Percentiles rank a stretch among this genome's conserved stretches.
phyloP scores from a whole-genome alignment of 2,329 filamentous ascomycete species.

The Ophiostoma sp. region DNA sequence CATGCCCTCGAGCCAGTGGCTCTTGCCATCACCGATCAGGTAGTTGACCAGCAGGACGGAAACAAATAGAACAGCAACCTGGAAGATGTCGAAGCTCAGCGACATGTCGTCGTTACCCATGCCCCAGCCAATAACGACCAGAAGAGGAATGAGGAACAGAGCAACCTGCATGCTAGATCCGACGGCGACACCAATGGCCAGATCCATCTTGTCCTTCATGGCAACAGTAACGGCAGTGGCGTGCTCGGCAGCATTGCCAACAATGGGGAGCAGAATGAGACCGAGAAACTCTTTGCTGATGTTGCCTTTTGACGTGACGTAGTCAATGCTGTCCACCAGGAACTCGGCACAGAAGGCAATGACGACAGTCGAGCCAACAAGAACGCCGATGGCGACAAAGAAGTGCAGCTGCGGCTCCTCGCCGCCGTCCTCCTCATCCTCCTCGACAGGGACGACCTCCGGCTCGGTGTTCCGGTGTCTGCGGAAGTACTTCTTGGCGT shows the following conservation, averaged over 20 bases:
- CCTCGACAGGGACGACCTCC: conserved; percentile 27
- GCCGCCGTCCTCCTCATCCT: conserved; percentile 61
- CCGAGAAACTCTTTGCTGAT: conserved; percentile 69
- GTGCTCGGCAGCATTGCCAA: conserved; percentile 76
- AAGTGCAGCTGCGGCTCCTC: conserved; percentile 72
- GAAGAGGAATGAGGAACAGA: conserved; percentile 69
- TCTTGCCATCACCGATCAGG: conserved; percentile 74
- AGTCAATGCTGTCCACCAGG: conserved; percentile 64
- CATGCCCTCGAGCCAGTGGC: conserved; percentile 74
- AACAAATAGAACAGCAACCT: conserved; percentile 79
- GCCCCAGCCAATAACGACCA: conserved; percentile 74
- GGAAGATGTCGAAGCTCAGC: conserved; percentile 81
- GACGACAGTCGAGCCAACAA: conserved; percentile 67
- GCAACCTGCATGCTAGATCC: conserved; percentile 77
- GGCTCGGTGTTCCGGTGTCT: conserved; percentile 28
- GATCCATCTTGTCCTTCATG: conserved; percentile 78
- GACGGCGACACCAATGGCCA: conserved; percentile 74
- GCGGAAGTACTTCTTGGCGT: conserved; percentile 31
- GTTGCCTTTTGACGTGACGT: conserved; percentile 52
- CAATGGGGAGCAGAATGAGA: conserved; percentile 69
- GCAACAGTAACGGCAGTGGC: conserved; percentile 75
- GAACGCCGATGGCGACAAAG: conserved; percentile 63
- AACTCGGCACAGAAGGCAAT: conserved; percentile 76
- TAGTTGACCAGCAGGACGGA: conserved; percentile 82
- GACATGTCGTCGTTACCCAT: conserved; percentile 68